Percentiles rank a stretch among this genome's conserved stretches.
These are phyloP conservation scores for Conidiobolus incongruus DNA, from an alignment of 371 early-diverging fungal genomes.

Conservation along the genomic window DNA sequence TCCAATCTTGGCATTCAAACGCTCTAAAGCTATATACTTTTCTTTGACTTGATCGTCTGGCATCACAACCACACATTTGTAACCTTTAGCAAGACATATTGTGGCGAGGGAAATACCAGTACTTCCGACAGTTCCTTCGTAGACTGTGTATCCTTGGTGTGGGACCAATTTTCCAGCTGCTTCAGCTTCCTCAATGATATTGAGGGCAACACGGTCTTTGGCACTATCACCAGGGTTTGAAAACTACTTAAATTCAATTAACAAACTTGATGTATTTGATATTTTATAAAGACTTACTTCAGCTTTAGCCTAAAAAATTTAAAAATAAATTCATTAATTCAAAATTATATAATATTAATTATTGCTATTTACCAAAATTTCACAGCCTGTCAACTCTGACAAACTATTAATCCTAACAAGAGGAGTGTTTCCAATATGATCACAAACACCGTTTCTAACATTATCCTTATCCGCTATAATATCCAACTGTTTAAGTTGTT, in stretches of 20 bases:
- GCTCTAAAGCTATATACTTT: constrained; percentile 63
- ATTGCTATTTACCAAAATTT: constrained; percentile 33
- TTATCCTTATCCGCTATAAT: too few relatives aligned
- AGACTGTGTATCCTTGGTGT: constrained; percentile 48
- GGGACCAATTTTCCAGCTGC: constrained; percentile 25
- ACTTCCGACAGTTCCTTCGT: constrained; percentile 86
- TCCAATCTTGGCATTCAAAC: constrained; percentile 76
- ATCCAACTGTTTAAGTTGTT: too few relatives aligned
- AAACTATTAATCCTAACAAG: constrained; percentile 64
- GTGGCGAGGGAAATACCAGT: constrained; percentile 68
- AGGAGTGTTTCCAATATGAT: constrained; percentile 74
- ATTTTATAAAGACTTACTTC: constrained; percentile 7
- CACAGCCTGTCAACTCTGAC: constrained; percentile 74
- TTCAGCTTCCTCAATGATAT: constrained; percentile 66
- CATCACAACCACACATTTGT: constrained; percentile 83
- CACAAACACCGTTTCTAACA: constrained; percentile 41
- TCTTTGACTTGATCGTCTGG: constrained; percentile 85
- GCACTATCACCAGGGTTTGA: constrained; percentile 82
- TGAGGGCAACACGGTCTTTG: constrained; percentile 83
- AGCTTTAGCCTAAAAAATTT: constrained; percentile 10
- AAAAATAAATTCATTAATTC: background rate
- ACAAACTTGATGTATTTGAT: background rate
- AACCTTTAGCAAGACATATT: constrained; percentile 67
- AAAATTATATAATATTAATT: background rate
- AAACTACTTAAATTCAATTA: constrained; percentile 29